Evolutionary conservation across 2,329 filamentous ascomycete genomes (phyloP).

Genomic region (Thelonectria discophora): DNA sequence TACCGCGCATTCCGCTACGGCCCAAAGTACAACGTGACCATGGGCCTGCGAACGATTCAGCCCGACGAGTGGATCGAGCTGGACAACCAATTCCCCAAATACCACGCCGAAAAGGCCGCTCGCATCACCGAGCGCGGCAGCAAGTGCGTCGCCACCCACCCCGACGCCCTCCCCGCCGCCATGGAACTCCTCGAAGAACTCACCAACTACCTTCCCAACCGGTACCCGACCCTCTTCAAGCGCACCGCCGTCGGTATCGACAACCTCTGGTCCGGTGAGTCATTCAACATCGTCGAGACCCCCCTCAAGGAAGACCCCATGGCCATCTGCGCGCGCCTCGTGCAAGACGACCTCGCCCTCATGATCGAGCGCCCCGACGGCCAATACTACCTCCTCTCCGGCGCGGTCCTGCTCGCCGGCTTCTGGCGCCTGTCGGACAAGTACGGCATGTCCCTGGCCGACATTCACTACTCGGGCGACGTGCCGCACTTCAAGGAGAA

Average conservation of each 20-base stretch:
- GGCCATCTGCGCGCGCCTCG: conserved; percentile 73
- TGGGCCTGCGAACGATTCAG: conserved; percentile 76
- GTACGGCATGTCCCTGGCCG: conserved; percentile 77
- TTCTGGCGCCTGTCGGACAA: conserved; percentile 89
- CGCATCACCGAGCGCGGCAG: conserved; percentile 72
- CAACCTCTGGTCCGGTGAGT: conserved; percentile 76
- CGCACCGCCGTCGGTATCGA: conserved; percentile 71
- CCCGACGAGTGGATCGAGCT: conserved; percentile 85
- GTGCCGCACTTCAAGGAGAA: conserved; percentile 78
- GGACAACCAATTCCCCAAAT: conserved; percentile 80
- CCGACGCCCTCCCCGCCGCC: conserved; percentile 75
- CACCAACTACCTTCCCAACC: conserved; percentile 72
- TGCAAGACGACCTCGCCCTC: conserved; percentile 85
- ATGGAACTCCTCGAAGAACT: conserved; percentile 81
- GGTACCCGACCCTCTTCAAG: conserved; percentile 77
- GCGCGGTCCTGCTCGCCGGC: conserved; percentile 77
- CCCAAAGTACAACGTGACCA: conserved; percentile 78
- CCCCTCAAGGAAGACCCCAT: conserved; percentile 81
- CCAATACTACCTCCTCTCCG: conserved; percentile 82
- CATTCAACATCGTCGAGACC: conserved; percentile 71
- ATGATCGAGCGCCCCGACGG: conserved; percentile 82
- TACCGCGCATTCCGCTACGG: conserved; percentile 83
- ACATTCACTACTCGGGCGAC: conserved; percentile 81
- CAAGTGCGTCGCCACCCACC: conserved; percentile 74
- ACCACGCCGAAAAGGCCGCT: conserved; percentile 74